Conservation (phyloP, 306 rosid genomes). For the Glycine tomentella region DNA sequence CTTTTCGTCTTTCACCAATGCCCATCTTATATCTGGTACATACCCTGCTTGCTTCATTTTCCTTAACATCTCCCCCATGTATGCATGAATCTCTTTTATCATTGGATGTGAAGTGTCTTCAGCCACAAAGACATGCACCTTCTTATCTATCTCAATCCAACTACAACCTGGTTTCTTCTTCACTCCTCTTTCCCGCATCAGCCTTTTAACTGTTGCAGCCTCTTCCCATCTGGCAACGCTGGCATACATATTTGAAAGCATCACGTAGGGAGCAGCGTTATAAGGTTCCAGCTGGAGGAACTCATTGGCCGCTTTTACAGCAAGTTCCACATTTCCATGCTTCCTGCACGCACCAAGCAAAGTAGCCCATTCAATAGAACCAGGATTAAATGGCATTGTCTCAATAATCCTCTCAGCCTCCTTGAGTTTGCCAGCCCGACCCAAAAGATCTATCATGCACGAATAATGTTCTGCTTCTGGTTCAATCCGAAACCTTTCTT, state of each 20-base stretch:
- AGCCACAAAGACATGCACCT: slow-evolving; percentile 70
- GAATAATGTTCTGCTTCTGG: slow-evolving; percentile 81
- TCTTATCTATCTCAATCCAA: slow-evolving; percentile 81
- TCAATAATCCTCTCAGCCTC: slow-evolving; percentile 81
- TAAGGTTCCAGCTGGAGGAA: slow-evolving; percentile 70
- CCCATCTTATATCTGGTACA: slow-evolving; percentile 70
- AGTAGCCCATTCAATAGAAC: slow-evolving; percentile 79
- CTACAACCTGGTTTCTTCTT: slow-evolving; percentile 89
- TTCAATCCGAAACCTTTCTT: slow-evolving; percentile 69
- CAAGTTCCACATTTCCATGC: slow-evolving; percentile 83
- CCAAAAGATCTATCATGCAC: slow-evolving; percentile 87
- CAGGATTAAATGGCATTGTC: slow-evolving; percentile 75
- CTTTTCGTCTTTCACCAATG: slow-evolving; percentile 66
- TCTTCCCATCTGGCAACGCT: slow-evolving; percentile 77
- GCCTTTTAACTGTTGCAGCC: slow-evolving; percentile 61
- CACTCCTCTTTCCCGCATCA: slow-evolving; percentile 79
- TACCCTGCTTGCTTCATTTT: slow-evolving; percentile 76
- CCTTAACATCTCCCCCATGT: slow-evolving; percentile 67
- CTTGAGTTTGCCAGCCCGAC: slow-evolving; percentile 73
- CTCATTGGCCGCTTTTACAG: slow-evolving; percentile 72
- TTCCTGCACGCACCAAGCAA: slow-evolving; percentile 85
- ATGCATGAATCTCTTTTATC: slow-evolving; percentile 69
- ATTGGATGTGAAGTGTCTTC: slow-evolving; percentile 82
- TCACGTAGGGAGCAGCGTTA: slow-evolving; percentile 72
- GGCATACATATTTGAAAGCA: slow-evolving; percentile 73